These are phyloP conservation scores for Alternaria metachromatica DNA, from an alignment of 2,329 filamentous ascomycete species.

Conservation along the genomic window DNA sequence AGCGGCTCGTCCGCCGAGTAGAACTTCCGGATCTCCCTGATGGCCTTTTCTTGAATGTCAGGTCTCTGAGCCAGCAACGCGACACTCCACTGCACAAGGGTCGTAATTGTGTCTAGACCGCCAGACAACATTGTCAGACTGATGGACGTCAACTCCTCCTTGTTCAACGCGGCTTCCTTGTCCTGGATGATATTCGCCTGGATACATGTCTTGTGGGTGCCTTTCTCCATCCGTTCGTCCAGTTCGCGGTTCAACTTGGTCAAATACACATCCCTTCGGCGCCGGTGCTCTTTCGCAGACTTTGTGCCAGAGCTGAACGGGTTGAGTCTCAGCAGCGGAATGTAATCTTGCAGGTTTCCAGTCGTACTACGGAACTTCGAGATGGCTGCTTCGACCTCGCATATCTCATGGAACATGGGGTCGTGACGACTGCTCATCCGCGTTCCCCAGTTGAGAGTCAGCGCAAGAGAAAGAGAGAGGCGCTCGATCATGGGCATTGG, in stretches of 20 bases:
- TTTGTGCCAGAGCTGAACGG: conserved; percentile 66
- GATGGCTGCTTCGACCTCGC: conserved; percentile 67
- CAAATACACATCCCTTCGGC: conserved; percentile 67
- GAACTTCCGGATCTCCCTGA: conserved; percentile 62
- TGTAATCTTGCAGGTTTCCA: conserved; percentile 67
- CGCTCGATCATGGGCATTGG: conserved; percentile 74
- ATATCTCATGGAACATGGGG: conserved; percentile 67
- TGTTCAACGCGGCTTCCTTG: conserved; percentile 67
- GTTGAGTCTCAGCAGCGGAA: conserved; percentile 65
- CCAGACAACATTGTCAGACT: conserved; percentile 73
- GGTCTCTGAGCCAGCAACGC: conserved; percentile 65
- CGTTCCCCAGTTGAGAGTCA: conserved; percentile 72
- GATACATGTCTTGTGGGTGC: conserved; percentile 68
- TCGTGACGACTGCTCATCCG: conserved; percentile 67
- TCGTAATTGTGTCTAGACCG: conserved; percentile 71
- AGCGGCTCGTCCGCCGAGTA: conserved; percentile 62
- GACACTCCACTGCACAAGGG: conserved; percentile 69
- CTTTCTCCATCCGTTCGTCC: conserved; percentile 66
- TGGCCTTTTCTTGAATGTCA: conserved; percentile 68
- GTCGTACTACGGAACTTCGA: conserved; percentile 66
- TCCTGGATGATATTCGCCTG: conserved; percentile 71
- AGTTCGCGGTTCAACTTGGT: conserved; percentile 64
- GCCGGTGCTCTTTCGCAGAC: conserved; percentile 66
- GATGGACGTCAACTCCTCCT: conserved; percentile 69
- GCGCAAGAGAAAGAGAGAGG: conserved; percentile 65